These are phyloP conservation scores for Nemophila menziesii DNA, from an alignment of 257 asterid genomes.

Conservation along the genomic window DNA sequence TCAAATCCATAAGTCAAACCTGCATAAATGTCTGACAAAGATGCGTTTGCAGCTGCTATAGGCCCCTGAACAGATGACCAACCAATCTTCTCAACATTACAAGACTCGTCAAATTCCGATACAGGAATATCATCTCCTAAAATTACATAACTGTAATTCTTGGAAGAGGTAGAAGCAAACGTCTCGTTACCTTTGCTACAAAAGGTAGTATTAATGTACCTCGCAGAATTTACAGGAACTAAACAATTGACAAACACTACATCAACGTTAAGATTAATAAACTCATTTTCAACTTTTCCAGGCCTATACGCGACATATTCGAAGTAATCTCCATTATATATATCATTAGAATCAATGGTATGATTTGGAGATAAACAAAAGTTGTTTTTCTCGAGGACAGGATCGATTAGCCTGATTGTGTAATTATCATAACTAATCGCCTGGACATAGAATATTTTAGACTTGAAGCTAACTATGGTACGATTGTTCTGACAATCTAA, in stretches of 20 bases:
- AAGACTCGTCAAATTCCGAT: conserved; percentile 30
- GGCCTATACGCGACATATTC: background rate
- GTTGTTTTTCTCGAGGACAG: conserved; percentile 21
- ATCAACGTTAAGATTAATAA: background rate
- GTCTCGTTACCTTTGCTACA: conserved; percentile 19
- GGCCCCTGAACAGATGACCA: conserved; percentile 12
- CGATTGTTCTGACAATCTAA: conserved; percentile 42
- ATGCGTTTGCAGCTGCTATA: conserved; percentile 2
- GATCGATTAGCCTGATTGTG: conserved; percentile 40
- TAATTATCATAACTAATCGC: conserved; percentile 31
- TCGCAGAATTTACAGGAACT: conserved; percentile 13
- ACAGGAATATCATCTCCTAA: conserved; percentile 11
- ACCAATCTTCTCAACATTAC: conserved; percentile 25
- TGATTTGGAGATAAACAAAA: conserved; percentile 28
- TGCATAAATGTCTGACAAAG: conserved; percentile 18
- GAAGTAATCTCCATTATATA: background rate
- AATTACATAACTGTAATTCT: conserved; percentile 23
- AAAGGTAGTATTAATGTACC: conserved; percentile 22
- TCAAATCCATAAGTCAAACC: conserved; percentile 37
- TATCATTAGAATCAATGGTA: background rate
- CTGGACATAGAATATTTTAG: conserved; percentile 27
- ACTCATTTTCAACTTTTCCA: background rate
- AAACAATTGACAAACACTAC: conserved; percentile 26
- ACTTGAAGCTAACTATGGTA: conserved; percentile 11
- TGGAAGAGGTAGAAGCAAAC: conserved; percentile 13